A percentile compares a stretch with the other conserved stretches of the same genome.
These are phyloP conservation scores for Verticillium alfalfae DNA, from an alignment of 2,329 filamentous ascomycete species.

Conservation along the genomic window DNA sequence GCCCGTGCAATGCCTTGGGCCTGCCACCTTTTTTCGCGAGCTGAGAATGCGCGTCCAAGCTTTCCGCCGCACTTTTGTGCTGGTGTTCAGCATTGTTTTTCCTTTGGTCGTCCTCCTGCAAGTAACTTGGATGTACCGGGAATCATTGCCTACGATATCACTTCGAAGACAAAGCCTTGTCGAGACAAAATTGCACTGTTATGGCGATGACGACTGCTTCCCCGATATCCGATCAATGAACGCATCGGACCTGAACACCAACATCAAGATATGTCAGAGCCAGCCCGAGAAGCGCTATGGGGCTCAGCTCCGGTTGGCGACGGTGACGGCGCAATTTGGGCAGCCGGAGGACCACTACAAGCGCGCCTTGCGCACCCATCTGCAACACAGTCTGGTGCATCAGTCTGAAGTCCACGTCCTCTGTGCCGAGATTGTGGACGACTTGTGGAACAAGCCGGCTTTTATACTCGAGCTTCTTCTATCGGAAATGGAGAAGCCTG, in stretches of 20 bases:
- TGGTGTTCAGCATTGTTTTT: neutral
- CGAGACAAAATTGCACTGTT: neutral
- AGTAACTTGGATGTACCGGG: neutral
- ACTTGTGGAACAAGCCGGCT: conserved; percentile 31
- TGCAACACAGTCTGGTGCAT: conserved; percentile 25
- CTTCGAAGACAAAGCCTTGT: neutral
- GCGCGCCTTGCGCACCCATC: conserved; percentile 24
- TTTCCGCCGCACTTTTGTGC: neutral
- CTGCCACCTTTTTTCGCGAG: neutral
- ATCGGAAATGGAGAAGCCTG: conserved; percentile 10
- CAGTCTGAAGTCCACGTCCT: conserved; percentile 23
- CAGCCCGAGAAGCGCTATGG: neutral
- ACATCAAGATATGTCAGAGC: neutral
- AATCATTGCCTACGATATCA: neutral
- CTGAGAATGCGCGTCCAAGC: neutral
- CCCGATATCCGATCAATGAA: neutral
- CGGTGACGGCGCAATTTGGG: conserved; percentile 7
- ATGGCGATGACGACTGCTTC: neutral
- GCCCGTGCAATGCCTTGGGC: neutral
- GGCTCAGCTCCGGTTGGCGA: conserved; percentile 1
- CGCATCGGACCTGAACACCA: neutral
- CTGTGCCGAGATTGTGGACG: conserved; percentile 19
- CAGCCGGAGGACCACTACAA: conserved; percentile 2
- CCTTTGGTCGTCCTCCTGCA: neutral
- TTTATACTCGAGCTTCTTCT: conserved; percentile 25